Evolutionary conservation across 306 rosid genomes (phyloP).

Genomic region (Purshia tridentata): DNA sequence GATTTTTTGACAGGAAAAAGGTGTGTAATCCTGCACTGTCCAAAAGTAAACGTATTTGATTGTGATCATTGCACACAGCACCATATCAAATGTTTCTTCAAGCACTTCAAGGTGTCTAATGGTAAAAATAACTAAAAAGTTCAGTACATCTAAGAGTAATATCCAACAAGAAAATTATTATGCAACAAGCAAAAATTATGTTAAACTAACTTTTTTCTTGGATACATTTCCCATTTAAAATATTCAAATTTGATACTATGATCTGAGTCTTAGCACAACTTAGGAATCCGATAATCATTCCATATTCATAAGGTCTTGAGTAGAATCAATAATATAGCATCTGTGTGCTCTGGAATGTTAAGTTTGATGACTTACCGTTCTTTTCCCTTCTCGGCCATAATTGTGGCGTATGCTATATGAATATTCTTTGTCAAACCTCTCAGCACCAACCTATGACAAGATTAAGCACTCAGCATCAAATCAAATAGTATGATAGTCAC

Average conservation of each 20-base stretch:
- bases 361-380: conserved; percentile 65
- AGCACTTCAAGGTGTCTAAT: not conserved
- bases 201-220: not conserved
- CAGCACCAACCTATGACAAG: conserved; percentile 72
- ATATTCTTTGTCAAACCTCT: conserved; percentile 92
- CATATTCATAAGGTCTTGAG: not conserved
- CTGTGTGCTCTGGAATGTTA: not conserved
- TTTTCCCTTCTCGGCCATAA: conserved; percentile 91
- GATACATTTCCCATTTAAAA: not conserved
- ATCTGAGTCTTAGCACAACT: conserved; percentile 3
- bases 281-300: not conserved
- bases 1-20: conserved; percentile 80
- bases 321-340: not conserved
- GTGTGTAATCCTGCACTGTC: conserved; percentile 73
- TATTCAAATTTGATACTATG: not conserved
- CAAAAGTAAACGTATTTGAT: conserved; percentile 15
- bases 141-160: not conserved
- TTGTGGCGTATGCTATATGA: conserved; percentile 83
- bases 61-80: conserved; percentile 5
- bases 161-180: conserved; percentile 11
- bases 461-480: conserved; percentile 23
- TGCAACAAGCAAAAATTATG: conserved; percentile 5
- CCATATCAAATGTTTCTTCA: not conserved
- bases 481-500: conserved; percentile 19
- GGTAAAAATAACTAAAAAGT: not conserved